phyloP scores from a whole-genome alignment of 2,329 filamentous ascomycete genomes.

The Verticillium longisporum region DNA sequence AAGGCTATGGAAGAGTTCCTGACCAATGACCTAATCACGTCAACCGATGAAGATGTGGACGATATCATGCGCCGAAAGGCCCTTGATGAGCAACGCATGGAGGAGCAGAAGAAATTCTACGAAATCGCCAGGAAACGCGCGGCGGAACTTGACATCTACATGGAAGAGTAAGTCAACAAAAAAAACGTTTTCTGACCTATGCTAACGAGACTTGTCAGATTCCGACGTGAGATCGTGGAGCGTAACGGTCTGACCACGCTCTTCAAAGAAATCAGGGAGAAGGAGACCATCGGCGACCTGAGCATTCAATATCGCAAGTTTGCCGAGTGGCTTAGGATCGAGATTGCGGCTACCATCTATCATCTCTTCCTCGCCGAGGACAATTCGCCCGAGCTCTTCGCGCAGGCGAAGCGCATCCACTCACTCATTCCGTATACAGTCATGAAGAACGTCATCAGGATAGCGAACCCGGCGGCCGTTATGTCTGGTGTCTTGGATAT shows the following conservation, averaged over 20 bases:
- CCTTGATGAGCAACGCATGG: constrained; percentile 80
- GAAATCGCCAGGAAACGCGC: constrained; percentile 89
- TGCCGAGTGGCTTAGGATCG: constrained; percentile 94
- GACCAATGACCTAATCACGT: constrained; percentile 60
- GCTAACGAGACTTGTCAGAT: constrained; percentile 28
- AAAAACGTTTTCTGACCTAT: not conserved
- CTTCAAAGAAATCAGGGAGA: constrained; percentile 88
- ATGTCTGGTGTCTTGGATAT: constrained; percentile 95
- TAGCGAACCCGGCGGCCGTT: constrained; percentile 92
- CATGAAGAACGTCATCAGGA: constrained; percentile 93
- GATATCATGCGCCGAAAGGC: constrained; percentile 75
- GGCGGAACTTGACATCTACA: constrained; percentile 90
- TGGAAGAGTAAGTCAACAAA: constrained; percentile 67
- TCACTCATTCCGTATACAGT: constrained; percentile 89
- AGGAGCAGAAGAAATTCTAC: constrained; percentile 92
- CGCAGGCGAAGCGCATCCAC: constrained; percentile 89
- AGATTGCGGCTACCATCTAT: constrained; percentile 93
- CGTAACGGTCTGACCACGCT: constrained; percentile 82
- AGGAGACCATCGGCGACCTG: constrained; percentile 78
- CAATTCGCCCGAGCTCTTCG: constrained; percentile 93
- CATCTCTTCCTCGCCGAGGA: constrained; percentile 97
- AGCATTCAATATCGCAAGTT: constrained; percentile 97
- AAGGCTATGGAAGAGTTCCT: constrained; percentile 82
- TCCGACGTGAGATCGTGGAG: constrained; percentile 61
- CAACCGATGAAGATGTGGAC: constrained; percentile 74